Evolutionary conservation across 1,284 basidiomycete species (phyloP), one percentile per base, ranked within the genome.

Genomic region (Malassezia globosa): DNA sequence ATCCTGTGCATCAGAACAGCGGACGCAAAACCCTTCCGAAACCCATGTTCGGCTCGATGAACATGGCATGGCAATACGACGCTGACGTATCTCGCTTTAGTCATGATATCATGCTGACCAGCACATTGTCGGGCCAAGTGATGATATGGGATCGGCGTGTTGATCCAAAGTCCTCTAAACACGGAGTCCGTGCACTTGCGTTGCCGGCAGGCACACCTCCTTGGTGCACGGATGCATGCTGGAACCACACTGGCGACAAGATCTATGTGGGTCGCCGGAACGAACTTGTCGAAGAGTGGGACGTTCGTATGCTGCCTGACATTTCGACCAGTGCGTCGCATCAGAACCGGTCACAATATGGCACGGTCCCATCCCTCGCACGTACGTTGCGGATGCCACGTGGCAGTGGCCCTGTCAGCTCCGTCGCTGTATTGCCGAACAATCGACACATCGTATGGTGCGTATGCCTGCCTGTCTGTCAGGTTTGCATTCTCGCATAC

Each of bases 191-290:
- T 19, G 77, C 87, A 48, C 73, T 96, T 37, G 81, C 83, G 76
- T 80, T 89, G 73, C 85, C 82, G 58, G 85, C 87, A 55, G 86
- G 84, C 72, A 87, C 87, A 8, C 87, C 89, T 19, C 90, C 90
- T 1, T 95, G 90, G 90, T 94, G 88, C 73, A 80, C 90, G 24
- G 42, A 49, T 8, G 63, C 62, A 1, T 51, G 55, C 37, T 97
- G 90, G 87, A 87, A 86, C 14, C 79, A 82, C 3, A 82, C 87
- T 57, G 92, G 92, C 8, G 79, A 78, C 8, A 83, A 88, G 59
- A 82, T 99, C 31, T 87, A 87, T 63, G 89, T 87, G 5, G 92
- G 92, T 0, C 77, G 94, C 51, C 77, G 90, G 48, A 92, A 94
- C 66, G 86, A 87, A 23, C 82, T 82, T 0, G 81, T 97, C 40